These are phyloP conservation scores for Rhipidocladum racemiflorum DNA, from an alignment of 176 grass and related monocot species.

Conservation along the genomic window DNA sequence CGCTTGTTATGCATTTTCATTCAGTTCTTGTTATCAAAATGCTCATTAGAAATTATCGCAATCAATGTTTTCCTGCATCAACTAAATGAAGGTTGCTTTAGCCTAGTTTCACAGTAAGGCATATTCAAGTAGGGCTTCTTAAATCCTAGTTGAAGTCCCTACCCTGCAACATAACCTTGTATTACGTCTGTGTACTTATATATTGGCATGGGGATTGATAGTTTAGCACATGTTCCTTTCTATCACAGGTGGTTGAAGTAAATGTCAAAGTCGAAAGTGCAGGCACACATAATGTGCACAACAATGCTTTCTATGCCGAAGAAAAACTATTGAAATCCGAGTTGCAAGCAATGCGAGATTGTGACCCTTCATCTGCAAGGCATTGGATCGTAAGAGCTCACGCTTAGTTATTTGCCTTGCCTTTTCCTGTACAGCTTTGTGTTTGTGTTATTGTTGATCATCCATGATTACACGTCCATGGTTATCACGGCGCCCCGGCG, in stretches of 20 bases:
- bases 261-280: slow-evolving; percentile 88
- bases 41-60: background rate
- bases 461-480: background rate
- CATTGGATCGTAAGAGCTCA: slow-evolving; percentile 88
- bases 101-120: background rate
- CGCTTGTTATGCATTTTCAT: background rate
- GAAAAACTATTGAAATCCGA: slow-evolving; percentile 86
- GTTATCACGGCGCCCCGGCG: too few species aligned
- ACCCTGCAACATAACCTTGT: background rate
- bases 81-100: background rate
- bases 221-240: background rate
- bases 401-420: background rate
- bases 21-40: background rate
- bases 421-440: background rate
- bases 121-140: background rate
- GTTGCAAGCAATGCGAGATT: slow-evolving; percentile 95
- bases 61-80: background rate
- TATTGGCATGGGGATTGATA: background rate
- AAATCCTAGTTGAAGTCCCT: background rate
- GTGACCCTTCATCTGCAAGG: slow-evolving; percentile 77
- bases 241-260: slow-evolving; percentile 83
- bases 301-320: slow-evolving; percentile 96
- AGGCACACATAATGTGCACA: slow-evolving; percentile 87
- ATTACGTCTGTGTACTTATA: background rate
- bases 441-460: background rate